Evolutionary conservation across 1,284 basidiomycete species (phyloP).

Genomic region (Trichosporon sp.): DNA sequence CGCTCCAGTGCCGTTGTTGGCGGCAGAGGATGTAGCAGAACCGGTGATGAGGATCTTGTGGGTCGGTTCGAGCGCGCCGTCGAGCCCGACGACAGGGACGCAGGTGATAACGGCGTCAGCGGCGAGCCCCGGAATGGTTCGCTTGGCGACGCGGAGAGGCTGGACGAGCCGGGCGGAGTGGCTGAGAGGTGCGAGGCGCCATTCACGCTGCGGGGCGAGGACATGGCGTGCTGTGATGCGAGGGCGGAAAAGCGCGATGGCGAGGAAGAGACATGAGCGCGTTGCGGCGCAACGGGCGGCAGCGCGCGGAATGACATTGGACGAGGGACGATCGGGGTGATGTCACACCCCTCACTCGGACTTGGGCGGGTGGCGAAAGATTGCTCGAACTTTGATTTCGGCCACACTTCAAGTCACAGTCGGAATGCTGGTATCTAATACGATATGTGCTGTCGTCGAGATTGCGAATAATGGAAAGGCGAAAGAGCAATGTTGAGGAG

Average conservation of each 20-base stretch:
- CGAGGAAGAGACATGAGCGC: not conserved
- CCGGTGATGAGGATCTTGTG: slow-evolving; percentile 39
- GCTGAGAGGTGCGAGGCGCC: not conserved
- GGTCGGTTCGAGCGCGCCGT: not conserved
- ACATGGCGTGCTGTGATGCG: slow-evolving; percentile 1
- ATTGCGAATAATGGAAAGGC: no score
- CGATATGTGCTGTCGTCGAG: not conserved
- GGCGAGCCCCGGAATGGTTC: not conserved
- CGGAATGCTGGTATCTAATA: not conserved
- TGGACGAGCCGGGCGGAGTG: not conserved
- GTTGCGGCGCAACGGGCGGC: not conserved
- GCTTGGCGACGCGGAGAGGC: not conserved
- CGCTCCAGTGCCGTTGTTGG: slow-evolving; percentile 35
- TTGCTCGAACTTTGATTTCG: no score
- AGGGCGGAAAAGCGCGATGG: not conserved
- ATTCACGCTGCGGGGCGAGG: slow-evolving; percentile 1
- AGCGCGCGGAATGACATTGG: slow-evolving; percentile 10
- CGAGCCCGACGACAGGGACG: not conserved
- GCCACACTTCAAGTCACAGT: not conserved
- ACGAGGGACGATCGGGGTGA: not conserved
- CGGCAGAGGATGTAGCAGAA: slow-evolving; percentile 50
- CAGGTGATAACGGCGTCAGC: not conserved
- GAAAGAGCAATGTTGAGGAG: no score
- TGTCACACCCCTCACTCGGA: not conserved
- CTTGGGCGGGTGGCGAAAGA: not conserved